Evolutionary conservation across 192 early-diverging fungal species (phyloP), one percentile per base, ranked within the genome.

Genomic region (Phlyctochytrium bullatum): DNA sequence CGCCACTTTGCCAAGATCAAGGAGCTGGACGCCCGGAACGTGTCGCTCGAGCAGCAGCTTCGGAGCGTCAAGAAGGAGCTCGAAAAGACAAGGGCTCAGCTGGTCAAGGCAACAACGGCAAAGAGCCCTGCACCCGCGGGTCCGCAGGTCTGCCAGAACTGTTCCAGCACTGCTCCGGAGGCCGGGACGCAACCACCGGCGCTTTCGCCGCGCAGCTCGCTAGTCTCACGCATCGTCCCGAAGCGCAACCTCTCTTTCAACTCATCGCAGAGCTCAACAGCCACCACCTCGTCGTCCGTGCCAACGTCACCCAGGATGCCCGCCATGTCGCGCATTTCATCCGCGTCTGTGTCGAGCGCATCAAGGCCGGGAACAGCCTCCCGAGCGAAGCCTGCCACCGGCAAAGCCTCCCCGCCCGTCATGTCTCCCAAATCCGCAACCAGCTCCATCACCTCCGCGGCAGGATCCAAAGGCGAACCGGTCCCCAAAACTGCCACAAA

Each of bases 1-100:
- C 10, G 25, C 12, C 20, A 57, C 20, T 57, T 28, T 6, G 61
- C 36, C 3, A 12, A 34, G 28, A 6, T n/a, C 17, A 62, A 62
- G 32, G 61, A 62, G 61, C 36, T 33, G 61, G 61, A 62, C 29
- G 28, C 6, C 4, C n/a, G 28, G 32, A 62, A 23, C 4, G 25
- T 20, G 28, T 33, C 61, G 16, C n/a, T 62, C 4, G 61, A 36
- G 32, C 6, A 4, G 3, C 61, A 62, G 61, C n/a, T 62, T 17
- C 36, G 61, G 32, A 40, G 10, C 4, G 14, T 40, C 29, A 36
- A 36, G 20, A 40, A n/a, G 61, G 61, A 40, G 61, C 10, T 23
- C 10, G 33, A 33, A 32, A 40, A 62, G 36, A 23, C 36, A 10
- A 62, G 34, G 61, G 20, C 27, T 24, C 25, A 6, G 54, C 61